Evolutionary conservation across 441 rosid genomes (phyloP), one percentile per base, ranked within the genome.

Genomic region (Mallotus japonicus): DNA sequence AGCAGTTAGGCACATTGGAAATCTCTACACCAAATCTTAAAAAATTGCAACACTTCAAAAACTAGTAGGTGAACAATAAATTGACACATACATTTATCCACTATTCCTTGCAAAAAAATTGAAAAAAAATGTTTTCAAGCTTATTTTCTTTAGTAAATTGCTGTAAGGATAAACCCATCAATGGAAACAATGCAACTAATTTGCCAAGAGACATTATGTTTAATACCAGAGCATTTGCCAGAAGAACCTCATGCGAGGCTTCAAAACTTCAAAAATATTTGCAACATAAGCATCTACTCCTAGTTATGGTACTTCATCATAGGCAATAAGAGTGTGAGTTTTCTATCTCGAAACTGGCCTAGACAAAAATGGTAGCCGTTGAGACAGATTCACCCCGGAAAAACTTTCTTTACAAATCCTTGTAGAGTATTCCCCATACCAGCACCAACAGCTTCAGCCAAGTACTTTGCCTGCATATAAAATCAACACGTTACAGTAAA

Each of bases 401-500:
- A 79, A 67, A 89, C 87, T 77, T 75, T 86, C 75, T 77, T 83
- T 72, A 87, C 79, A 74, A 95, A 79, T 67, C 97, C 93, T 86
- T 87, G 97, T 80, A 95, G 77, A 28, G 98, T 90, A 75, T 82
- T 85, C 37, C 98, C 96, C 80, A 91, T 82, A 68, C 99, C 99
- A 28, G 93, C 93, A 75, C 97, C 88, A 59, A 92, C 90, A 75
- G 92, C 91, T 83, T 95, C 87, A 20, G 97, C 99, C 80, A 95
- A 85, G 80, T 95, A 87, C 78, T 80, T 84, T 12, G 91, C 99
- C 99, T 92, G 92, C 75, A 83, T 56, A 73, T n/a, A 2, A 5
- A 32, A 65, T 44, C 10, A 65, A 64, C 9, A 34, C 22, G 34
- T 79, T 37, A 78, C 19, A 50, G 47, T 19, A 32, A 34, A 10